A percentile compares a stretch with the other conserved stretches of the same genome.
Evolutionary conservation across 441 rosid species (phyloP).

Genomic region (Flueggea neowawraea): DNA sequence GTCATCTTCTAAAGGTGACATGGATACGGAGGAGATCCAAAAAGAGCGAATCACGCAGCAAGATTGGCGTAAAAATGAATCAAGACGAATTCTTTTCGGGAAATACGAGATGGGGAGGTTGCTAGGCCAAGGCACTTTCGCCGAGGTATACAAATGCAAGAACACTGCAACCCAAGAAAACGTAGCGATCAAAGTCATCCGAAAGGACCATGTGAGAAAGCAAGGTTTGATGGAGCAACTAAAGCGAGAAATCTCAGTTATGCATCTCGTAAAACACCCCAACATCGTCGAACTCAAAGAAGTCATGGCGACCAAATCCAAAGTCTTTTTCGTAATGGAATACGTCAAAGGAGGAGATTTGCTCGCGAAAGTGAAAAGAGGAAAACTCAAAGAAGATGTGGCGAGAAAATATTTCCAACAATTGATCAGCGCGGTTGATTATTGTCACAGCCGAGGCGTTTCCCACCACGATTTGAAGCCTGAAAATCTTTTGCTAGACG

Average conservation of each 20-base stretch:
- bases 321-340: constrained; percentile 45
- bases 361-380: constrained; percentile 39
- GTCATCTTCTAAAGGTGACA: too few relatives aligned
- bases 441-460: constrained; percentile 54
- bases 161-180: constrained; percentile 32
- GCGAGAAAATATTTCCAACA: constrained; percentile 22
- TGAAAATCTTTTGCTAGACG: constrained; percentile 34
- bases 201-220: constrained; percentile 40
- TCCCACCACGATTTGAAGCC: constrained; percentile 58
- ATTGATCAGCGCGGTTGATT: constrained; percentile 39
- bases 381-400: constrained; percentile 40
- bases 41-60: too few relatives aligned
- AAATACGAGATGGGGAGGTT: constrained; percentile 39
- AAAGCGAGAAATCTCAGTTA: constrained; percentile 45
- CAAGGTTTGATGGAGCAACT: constrained; percentile 42
- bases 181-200: constrained; percentile 47
- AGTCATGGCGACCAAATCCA: constrained; percentile 49
- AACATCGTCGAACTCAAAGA: constrained; percentile 49
- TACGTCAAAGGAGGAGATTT: constrained; percentile 51
- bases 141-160: constrained; percentile 42
- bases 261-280: constrained; percentile 46
- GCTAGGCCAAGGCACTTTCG: constrained; percentile 48
- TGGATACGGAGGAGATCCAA: too few relatives aligned
- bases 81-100: too few relatives aligned
- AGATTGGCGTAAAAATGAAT: too few relatives aligned